Conservation (phyloP, 441 rosid species). For the Adansonia rubrostipa region DNA sequence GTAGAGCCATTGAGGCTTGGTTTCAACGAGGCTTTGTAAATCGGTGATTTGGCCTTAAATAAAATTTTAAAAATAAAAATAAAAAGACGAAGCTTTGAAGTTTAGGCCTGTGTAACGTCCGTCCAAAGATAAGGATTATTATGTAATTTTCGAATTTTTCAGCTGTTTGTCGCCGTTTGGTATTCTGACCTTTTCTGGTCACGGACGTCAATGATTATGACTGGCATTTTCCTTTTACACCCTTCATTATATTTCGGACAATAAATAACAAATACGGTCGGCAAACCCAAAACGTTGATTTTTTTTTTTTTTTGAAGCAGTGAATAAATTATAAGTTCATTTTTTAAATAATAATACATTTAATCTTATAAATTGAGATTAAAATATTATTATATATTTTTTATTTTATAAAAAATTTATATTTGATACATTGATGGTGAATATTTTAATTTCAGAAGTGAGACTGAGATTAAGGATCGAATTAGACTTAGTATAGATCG, state of each 20-base stretch:
- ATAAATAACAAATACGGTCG: background rate
- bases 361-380: too few relatives aligned
- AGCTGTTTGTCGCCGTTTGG: background rate
- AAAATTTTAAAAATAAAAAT: background rate
- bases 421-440: too few relatives aligned
- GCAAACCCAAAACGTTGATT: background rate
- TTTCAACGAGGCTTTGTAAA: constrained; percentile 18
- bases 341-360: too few relatives aligned
- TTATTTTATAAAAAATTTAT: too few relatives aligned
- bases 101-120: constrained; percentile 24
- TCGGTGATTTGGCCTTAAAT: background rate
- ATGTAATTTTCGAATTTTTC: background rate
- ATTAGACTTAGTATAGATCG: too few relatives aligned
- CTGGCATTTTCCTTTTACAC: background rate
- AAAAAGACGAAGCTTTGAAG: background rate
- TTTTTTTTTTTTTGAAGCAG: background rate
- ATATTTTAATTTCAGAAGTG: too few relatives aligned
- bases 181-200: background rate
- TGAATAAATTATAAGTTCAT: too few relatives aligned
- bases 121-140: constrained; percentile 20
- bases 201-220: background rate
- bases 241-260: background rate
- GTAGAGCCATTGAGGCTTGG: background rate
- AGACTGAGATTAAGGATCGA: too few relatives aligned
- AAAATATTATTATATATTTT: too few relatives aligned